phyloP scores from a whole-genome alignment of 768 basidiomycete genomes.

The Xerocomus spinulosus region DNA sequence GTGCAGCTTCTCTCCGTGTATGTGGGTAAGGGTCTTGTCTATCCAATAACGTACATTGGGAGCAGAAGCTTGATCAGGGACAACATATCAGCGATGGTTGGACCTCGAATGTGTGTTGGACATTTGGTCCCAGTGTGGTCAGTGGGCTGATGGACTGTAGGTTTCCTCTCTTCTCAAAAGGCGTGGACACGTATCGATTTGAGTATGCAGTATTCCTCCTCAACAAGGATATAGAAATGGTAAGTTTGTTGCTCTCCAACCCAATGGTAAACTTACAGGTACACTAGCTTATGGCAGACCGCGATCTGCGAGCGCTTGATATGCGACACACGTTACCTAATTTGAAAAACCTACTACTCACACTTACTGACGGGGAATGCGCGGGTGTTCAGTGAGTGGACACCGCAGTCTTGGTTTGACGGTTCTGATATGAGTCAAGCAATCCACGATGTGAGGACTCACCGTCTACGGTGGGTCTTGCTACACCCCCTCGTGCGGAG shows the following conservation, averaged over 20 bases:
- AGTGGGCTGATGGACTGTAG: conserved; percentile 38
- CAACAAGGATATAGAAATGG: conserved; percentile 97
- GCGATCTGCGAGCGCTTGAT: conserved; percentile 84
- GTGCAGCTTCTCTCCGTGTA: conserved; percentile 80
- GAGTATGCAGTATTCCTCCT: conserved; percentile 96
- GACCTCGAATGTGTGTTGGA: conserved; percentile 78
- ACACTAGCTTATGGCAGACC: conserved; percentile 81
- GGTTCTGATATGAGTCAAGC: conserved; percentile 16
- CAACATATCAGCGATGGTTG: conserved; percentile 91
- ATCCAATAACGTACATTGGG: conserved; percentile 87
- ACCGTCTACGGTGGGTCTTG: conserved; percentile 19
- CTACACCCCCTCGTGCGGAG: conserved; percentile 19
- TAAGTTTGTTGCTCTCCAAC: conserved; percentile 26
- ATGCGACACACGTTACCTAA: conserved; percentile 96
- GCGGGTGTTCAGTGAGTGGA: conserved; percentile 42
- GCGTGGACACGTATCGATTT: conserved; percentile 94
- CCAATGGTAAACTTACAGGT: conserved; percentile 3
- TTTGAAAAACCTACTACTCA: conserved; percentile 88
- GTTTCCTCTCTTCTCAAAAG: conserved; percentile 92
- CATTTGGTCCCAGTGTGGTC: conserved; percentile 1
- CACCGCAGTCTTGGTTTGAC: not conserved
- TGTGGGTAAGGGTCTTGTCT: conserved; percentile 68
- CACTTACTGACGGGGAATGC: conserved; percentile 69
- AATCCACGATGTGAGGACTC: conserved; percentile 18
- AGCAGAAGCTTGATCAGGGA: conserved; percentile 90